Base-by-base conservation (phyloP, 2,329 filamentous ascomycete genomes). In the Colletotrichum lini region DNA sequence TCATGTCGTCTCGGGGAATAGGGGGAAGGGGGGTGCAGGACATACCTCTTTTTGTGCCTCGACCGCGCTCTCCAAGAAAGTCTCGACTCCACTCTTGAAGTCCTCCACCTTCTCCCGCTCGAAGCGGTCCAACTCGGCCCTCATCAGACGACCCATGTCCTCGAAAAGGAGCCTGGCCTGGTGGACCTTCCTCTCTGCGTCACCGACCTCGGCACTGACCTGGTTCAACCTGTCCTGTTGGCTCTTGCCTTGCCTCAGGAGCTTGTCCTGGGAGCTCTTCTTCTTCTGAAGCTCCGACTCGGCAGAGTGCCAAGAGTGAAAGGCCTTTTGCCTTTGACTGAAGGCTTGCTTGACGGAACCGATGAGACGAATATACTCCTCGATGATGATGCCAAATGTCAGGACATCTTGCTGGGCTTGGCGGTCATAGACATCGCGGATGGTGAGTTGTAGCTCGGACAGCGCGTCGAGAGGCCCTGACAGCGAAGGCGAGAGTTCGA, bases 101-200 rank as follows among this genome's bases (percentile, higher is more conserved):
- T 99, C 96, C 80, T 99, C 96, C 3, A 99, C 96, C 86, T 99
- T 99, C 83, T 99, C 96, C 77, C 90, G 90, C 84, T 99, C 96
- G 78, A 99, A 99, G 21, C 95, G 89, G 77, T 98, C 96, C 75
- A 99, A 86, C 82, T 99, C 96, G 45, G 88, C 88, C 72, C 94
- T 91, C 95, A 99, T 96, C 78, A 98, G 84, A 15, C 95, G 89
- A 16, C 96, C 96, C 95, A 99, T 98, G 78, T 99, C 96, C 75
- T 99, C 96, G 78, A 99, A 99, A 56, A 98, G 83, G 69, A 98
- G 83, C 65, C 95, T 87, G 0, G 95, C 93, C 80, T 98, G 95
- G 80, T 98, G 94, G 1, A 97, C 94, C 80, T 94, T 96, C 76
- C 94, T 90, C 85, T 99, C 96, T 3, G 95, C 94, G 83, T 99